phyloP scores from a whole-genome alignment of 148 eudicot species.

The Limonium bicolor region DNA sequence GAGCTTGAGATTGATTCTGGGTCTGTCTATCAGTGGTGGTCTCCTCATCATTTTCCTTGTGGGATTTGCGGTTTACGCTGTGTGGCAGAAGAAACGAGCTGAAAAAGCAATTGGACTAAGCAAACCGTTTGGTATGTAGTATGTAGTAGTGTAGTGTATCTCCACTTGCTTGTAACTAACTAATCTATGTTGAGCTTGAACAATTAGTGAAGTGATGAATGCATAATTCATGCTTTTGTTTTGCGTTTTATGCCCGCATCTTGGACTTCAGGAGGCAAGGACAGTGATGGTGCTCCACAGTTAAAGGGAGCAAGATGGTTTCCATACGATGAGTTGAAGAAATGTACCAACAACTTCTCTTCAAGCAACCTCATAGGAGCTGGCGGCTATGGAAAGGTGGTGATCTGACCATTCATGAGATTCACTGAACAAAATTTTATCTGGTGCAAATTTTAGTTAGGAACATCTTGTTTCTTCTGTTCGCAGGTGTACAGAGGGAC shows the following conservation, averaged over 20 bases:
- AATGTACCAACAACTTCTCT: conserved; percentile 64
- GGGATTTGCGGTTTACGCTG: conserved; percentile 54
- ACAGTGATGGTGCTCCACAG: conserved; percentile 79
- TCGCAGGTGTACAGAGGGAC: conserved; percentile 70
- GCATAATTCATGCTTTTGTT: background rate
- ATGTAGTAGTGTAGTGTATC: too few species aligned
- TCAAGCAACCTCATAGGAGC: conserved; percentile 64
- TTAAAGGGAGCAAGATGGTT: conserved; percentile 96
- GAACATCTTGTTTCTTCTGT: background rate
- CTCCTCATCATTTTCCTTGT: conserved; percentile 38
- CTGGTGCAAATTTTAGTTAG: background rate
- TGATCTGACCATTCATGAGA: too few species aligned
- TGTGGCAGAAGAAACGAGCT: conserved; percentile 69
- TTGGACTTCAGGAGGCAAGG: conserved; percentile 76
- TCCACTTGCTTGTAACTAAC: too few species aligned
- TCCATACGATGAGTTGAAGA: conserved; percentile 80
- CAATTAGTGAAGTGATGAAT: background rate
- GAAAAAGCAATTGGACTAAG: conserved; percentile 69
- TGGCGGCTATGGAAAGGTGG: conserved; percentile 97
- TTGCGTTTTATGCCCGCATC: conserved; percentile 40
- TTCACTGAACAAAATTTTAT: background rate
- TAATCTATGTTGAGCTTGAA: background rate
- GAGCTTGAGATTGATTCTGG: conserved; percentile 29
- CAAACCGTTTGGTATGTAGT: conserved; percentile 60
- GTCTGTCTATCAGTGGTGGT: conserved; percentile 32